These are phyloP conservation scores for Tuber microsphaerosporum DNA, from an alignment of 495 filamentous ascomycete genomes.

Conservation along the genomic window DNA sequence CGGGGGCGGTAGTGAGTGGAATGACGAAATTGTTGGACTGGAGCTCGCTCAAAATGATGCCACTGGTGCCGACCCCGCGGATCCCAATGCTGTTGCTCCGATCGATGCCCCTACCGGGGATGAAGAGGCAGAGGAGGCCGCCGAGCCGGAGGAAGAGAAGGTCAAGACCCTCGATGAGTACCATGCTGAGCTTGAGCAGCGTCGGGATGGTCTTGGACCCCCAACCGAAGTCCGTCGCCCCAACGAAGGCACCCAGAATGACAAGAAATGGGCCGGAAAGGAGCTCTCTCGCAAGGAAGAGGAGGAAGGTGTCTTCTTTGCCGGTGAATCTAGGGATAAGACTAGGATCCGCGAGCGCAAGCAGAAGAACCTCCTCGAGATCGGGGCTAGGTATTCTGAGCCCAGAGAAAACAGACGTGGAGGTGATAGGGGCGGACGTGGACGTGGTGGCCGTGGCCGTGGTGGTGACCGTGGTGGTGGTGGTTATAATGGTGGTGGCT, in stretches of 20 bases:
- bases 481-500: neutral
- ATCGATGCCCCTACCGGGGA: constrained; percentile 46
- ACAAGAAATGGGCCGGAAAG: constrained; percentile 87
- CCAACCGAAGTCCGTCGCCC: constrained; percentile 63
- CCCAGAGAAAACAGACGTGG: constrained; percentile 49
- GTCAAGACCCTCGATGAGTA: constrained; percentile 80
- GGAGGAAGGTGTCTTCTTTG: constrained; percentile 65
- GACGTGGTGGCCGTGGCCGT: constrained; percentile 45
- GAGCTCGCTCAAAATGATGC: constrained; percentile 76
- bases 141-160: constrained; percentile 69
- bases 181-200: constrained; percentile 77
- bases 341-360: constrained; percentile 77
- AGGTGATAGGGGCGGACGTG: constrained; percentile 43
- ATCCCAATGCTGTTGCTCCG: constrained; percentile 39
- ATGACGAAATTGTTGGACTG: constrained; percentile 81
- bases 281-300: constrained; percentile 63
- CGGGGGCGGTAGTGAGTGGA: constrained; percentile 69
- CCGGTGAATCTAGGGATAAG: constrained; percentile 72
- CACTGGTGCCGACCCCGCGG: constrained; percentile 51
- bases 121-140: constrained; percentile 39
- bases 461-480: constrained; percentile 50
- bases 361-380: constrained; percentile 78
- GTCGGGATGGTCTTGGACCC: constrained; percentile 64
- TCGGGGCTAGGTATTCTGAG: constrained; percentile 75
- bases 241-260: constrained; percentile 77